Conservation (phyloP, 2,329 filamentous ascomycete species). For the Lecanosticta acicola region DNA sequence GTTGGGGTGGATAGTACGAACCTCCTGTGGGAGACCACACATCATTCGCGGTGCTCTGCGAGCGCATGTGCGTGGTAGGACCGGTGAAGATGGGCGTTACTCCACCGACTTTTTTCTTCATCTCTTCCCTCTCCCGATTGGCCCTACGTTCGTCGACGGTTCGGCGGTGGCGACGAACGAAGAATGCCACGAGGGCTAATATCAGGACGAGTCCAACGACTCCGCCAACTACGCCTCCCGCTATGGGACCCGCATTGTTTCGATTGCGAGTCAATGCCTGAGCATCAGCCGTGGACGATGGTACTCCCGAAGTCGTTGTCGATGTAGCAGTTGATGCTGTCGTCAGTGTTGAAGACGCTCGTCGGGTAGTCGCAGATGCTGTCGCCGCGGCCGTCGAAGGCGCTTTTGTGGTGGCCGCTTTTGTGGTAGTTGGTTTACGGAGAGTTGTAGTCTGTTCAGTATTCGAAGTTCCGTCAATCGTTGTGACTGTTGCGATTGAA, state of each 20-base stretch:
- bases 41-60: constrained; percentile 23
- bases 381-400: background rate
- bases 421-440: constrained; percentile 2
- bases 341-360: background rate
- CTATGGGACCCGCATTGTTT: constrained; percentile 33
- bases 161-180: constrained; percentile 31
- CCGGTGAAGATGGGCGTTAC: constrained; percentile 2
- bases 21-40: constrained; percentile 28
- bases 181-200: constrained; percentile 29
- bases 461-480: background rate
- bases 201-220: constrained; percentile 28
- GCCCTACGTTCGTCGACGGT: constrained; percentile 20
- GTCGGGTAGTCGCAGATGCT: constrained; percentile 9
- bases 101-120: background rate
- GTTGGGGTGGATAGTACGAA: constrained; percentile 21
- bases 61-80: constrained; percentile 16
- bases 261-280: background rate
- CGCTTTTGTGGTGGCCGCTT: constrained; percentile 2
- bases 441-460: constrained; percentile 1
- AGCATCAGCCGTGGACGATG: constrained; percentile 5
- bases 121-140: background rate
- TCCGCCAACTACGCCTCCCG: constrained; percentile 38
- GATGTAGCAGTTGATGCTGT: constrained; percentile 14
- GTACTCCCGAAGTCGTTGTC: constrained; percentile 16
- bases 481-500: constrained; percentile 16